Conservation (phyloP, 1,139 yeast species). For the Yarrowia galli region DNA sequence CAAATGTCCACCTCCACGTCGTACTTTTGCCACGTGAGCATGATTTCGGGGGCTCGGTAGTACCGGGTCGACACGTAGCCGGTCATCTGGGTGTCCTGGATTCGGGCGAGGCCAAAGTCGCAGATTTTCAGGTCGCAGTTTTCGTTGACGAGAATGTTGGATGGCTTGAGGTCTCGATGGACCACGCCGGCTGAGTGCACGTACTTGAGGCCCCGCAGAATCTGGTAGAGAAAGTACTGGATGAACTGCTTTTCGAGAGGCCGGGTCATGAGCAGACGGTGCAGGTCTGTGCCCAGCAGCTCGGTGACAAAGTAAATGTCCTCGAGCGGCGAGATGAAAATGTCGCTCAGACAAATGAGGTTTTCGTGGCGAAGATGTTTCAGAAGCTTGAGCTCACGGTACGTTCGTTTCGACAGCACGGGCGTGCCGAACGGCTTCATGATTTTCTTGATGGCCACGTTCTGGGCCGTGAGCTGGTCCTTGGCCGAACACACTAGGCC, state of each 20-base stretch:
- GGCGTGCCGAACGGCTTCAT: conserved; percentile 98
- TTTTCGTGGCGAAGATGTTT: conserved; percentile 96
- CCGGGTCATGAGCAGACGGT: conserved; percentile 85
- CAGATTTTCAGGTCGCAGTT: conserved; percentile 96
- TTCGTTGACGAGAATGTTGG: conserved; percentile 90
- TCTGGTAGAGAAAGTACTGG: conserved; percentile 94
- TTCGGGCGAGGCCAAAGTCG: conserved; percentile 95
- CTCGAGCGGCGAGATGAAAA: conserved; percentile 91
- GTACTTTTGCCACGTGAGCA: conserved; percentile 99
- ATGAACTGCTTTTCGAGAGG: conserved; percentile 96
- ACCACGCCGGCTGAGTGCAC: conserved; percentile 98
- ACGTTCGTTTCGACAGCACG: conserved; percentile 93
- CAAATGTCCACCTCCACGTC: conserved; percentile 99
- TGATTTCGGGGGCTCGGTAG: conserved; percentile 98
- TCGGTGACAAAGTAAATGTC: conserved; percentile 98
- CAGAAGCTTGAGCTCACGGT: conserved; percentile 89
- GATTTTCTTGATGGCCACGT: conserved; percentile 95
- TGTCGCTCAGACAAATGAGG: conserved; percentile 90
- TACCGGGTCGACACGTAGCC: conserved; percentile 97
- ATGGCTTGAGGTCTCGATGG: conserved; percentile 93
- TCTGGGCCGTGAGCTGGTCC: conserved; percentile 88
- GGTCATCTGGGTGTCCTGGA: conserved; percentile 99
- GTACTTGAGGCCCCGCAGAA: conserved; percentile 87
- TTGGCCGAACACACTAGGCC: conserved; percentile 97
- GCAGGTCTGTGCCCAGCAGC: conserved; percentile 94